These are phyloP conservation scores for Aspergillus sclerotialis DNA, from an alignment of 2,329 filamentous ascomycete genomes.

Conservation along the genomic window DNA sequence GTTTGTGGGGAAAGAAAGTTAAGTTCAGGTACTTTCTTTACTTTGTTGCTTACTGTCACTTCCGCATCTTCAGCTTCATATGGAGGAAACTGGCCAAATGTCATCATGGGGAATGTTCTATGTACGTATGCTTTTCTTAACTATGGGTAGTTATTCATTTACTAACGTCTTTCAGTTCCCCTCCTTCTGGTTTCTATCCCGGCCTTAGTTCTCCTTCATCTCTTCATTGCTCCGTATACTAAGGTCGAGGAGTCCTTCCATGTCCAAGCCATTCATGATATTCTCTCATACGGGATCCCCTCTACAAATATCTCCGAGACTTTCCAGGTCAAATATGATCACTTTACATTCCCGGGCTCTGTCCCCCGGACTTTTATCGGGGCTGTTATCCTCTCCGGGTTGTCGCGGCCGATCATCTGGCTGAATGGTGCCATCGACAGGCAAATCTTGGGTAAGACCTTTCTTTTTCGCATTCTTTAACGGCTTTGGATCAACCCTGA, in stretches of 20 bases:
- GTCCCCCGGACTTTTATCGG: slow-evolving; percentile 90
- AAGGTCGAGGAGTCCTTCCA: slow-evolving; percentile 99
- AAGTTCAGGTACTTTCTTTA: too few relatives aligned
- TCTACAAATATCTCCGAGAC: slow-evolving; percentile 46
- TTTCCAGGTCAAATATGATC: slow-evolving; percentile 67
- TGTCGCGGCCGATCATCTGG: slow-evolving; percentile 60
- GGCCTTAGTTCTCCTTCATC: slow-evolving; percentile 58
- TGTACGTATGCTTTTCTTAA: neutral
- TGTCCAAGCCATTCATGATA: slow-evolving; percentile 86
- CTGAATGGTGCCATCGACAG: slow-evolving; percentile 52
- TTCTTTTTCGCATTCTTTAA: neutral
- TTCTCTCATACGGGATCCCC: slow-evolving; percentile 73
- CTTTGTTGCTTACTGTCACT: too few relatives aligned
- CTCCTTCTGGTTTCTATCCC: slow-evolving; percentile 51
- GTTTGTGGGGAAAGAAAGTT: neutral
- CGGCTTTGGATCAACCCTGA: neutral
- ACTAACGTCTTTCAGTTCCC: slow-evolving; percentile 31
- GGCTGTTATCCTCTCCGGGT: slow-evolving; percentile 64
- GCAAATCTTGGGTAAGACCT: slow-evolving; percentile 48
- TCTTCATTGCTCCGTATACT: slow-evolving; percentile 74
- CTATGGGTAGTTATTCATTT: neutral
- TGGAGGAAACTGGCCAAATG: too few relatives aligned
- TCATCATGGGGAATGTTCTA: too few relatives aligned
- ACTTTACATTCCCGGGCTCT: slow-evolving; percentile 81
- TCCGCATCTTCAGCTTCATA: too few relatives aligned